phyloP scores from a whole-genome alignment of 495 filamentous ascomycete genomes.

The Emericellopsis terricola region DNA sequence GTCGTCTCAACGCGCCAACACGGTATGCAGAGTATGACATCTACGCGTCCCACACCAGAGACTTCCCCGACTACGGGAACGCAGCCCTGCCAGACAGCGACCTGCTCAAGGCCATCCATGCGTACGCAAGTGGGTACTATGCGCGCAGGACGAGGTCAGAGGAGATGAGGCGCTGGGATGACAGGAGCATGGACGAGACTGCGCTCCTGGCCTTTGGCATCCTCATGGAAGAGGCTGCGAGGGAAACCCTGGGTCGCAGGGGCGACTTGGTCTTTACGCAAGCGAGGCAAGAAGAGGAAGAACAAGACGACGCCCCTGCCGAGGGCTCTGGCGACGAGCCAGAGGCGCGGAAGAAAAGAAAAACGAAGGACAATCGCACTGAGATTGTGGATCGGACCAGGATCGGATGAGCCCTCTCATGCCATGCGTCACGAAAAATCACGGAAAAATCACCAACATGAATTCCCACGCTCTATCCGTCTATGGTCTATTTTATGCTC shows the following conservation, averaged over 20 bases:
- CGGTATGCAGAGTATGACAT: slow-evolving; percentile 53
- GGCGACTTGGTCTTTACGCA: slow-evolving; percentile 67
- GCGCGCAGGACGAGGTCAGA: neutral
- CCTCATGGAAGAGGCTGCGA: slow-evolving; percentile 57
- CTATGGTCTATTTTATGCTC: too few species aligned
- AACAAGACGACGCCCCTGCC: too few species aligned
- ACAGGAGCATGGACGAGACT: slow-evolving; percentile 66
- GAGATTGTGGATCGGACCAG: too few species aligned
- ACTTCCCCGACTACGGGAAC: slow-evolving; percentile 19
- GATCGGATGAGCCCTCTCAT: too few species aligned
- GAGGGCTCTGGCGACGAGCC: too few species aligned
- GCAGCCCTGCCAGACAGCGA: slow-evolving; percentile 46
- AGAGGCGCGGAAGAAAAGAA: too few species aligned
- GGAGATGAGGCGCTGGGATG: slow-evolving; percentile 19
- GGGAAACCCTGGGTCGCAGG: slow-evolving; percentile 42
- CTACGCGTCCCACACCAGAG: slow-evolving; percentile 36
- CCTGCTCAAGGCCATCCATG: slow-evolving; percentile 58
- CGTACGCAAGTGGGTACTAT: slow-evolving; percentile 61
- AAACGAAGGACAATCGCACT: too few species aligned
- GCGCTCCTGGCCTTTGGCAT: slow-evolving; percentile 69
- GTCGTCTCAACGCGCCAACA: slow-evolving; percentile 36
- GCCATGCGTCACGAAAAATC: too few species aligned
- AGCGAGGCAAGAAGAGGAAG: too few species aligned
- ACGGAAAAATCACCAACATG: too few species aligned
- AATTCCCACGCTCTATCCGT: too few species aligned